phyloP scores from a whole-genome alignment of 2,329 filamentous ascomycete genomes.

The Pyricularia pennisetigena region DNA sequence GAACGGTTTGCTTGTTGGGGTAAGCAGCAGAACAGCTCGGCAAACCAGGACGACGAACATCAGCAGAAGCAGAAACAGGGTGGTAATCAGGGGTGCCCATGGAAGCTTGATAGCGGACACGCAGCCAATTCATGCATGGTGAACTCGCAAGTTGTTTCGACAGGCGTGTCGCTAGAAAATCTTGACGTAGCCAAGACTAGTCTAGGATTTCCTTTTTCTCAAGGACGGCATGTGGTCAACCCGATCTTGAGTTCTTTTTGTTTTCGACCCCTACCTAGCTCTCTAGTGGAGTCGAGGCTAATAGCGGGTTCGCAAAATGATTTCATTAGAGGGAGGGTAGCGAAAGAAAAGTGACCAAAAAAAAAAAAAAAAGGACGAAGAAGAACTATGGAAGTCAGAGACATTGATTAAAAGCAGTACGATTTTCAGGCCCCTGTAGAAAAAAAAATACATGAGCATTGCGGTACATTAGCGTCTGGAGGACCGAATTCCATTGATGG shows the following conservation, averaged over 20 bases:
- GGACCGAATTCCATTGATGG: neutral
- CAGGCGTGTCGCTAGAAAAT: neutral
- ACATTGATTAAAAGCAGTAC: neutral
- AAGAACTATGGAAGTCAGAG: neutral
- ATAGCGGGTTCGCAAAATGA: neutral
- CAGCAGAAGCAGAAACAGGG: slow-evolving; percentile 4
- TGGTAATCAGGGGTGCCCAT: neutral
- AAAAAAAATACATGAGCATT: neutral
- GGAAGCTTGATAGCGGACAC: neutral
- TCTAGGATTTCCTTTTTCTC: neutral
- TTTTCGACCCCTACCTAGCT: neutral
- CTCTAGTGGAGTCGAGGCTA: neutral
- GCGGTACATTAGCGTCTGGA: neutral
- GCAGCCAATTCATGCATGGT: neutral
- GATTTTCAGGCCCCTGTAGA: neutral
- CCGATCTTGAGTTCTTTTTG: neutral
- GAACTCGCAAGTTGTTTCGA: neutral
- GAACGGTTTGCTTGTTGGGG: slow-evolving; percentile 1
- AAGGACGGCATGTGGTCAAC: neutral
- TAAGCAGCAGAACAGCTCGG: neutral
- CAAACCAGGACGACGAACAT: neutral
- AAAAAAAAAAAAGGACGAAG: neutral
- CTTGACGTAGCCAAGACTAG: neutral
- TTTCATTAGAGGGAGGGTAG: neutral
- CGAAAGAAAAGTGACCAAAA: neutral